phyloP scores from a whole-genome alignment of 2,329 filamentous ascomycete species.

The Phoma sp. region DNA sequence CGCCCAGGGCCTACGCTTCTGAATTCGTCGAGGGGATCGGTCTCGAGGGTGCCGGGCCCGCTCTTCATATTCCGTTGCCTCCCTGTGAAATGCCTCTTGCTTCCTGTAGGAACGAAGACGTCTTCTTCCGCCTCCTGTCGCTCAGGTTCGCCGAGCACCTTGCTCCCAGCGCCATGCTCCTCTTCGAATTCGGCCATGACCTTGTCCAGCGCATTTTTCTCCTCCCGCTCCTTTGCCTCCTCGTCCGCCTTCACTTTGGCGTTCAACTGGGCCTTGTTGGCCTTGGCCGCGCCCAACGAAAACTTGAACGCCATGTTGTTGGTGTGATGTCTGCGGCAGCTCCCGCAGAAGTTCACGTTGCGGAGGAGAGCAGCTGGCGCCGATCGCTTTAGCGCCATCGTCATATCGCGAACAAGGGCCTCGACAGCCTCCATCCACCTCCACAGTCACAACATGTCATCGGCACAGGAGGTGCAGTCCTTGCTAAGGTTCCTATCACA shows the following conservation, averaged over 20 bases:
- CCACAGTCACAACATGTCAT: constrained; percentile 34
- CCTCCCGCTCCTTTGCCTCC: constrained; percentile 40
- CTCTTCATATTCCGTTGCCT: constrained; percentile 40
- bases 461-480: constrained; percentile 50
- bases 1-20: constrained; percentile 23
- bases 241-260: constrained; percentile 40
- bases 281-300: constrained; percentile 34
- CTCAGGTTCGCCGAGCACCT: constrained; percentile 32
- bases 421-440: background rate
- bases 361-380: constrained; percentile 14
- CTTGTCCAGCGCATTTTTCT: constrained; percentile 39
- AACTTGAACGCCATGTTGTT: constrained; percentile 39
- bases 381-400: constrained; percentile 22
- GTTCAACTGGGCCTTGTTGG: constrained; percentile 32
- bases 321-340: constrained; percentile 8
- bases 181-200: constrained; percentile 42
- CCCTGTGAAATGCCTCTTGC: constrained; percentile 40
- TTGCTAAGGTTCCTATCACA: constrained; percentile 65
- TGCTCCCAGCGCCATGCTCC: constrained; percentile 36
- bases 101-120: constrained; percentile 38
- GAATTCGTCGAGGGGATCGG: constrained; percentile 32
- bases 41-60: constrained; percentile 42
- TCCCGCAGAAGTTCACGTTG: constrained; percentile 17
- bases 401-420: background rate
- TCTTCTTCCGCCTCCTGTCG: constrained; percentile 28